Evolutionary conservation across 768 basidiomycete species (phyloP).

Genomic region (Tephrocybe sp.): DNA sequence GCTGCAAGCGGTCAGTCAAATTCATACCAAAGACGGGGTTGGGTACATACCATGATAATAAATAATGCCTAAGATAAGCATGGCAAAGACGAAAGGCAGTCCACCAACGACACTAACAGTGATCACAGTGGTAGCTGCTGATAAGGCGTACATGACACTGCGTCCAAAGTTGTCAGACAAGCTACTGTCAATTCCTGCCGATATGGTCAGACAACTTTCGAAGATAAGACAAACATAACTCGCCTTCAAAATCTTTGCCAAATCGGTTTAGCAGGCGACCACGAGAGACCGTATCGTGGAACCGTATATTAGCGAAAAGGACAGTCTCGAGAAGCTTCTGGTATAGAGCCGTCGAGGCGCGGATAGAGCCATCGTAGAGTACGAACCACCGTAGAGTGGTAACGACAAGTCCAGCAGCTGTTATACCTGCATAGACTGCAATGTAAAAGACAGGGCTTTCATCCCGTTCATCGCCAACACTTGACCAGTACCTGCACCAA

Average conservation of each 20-base stretch:
- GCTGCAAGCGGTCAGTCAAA: conserved; percentile 17
- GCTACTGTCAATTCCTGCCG: conserved; percentile 72
- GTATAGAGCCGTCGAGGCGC: conserved; percentile 76
- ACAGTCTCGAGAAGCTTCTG: conserved; percentile 73
- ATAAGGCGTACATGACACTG: conserved; percentile 69
- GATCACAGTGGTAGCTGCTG: conserved; percentile 65
- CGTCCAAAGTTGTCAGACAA: conserved; percentile 86
- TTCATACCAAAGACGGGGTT: background rate
- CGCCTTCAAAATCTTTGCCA: conserved; percentile 87
- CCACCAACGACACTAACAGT: conserved; percentile 82
- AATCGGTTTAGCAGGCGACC: conserved; percentile 82
- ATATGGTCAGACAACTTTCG: conserved; percentile 7
- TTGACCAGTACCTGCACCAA: conserved; percentile 52
- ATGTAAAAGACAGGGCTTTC: conserved; percentile 61
- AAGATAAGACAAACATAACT: conserved; percentile 15
- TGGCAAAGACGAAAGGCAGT: conserved; percentile 64
- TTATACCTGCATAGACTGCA: conserved; percentile 59
- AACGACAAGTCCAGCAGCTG: conserved; percentile 41
- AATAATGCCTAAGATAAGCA: conserved; percentile 49
- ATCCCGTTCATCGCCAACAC: conserved; percentile 31
- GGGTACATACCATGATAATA: conserved; percentile 66
- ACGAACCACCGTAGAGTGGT: conserved; percentile 66
- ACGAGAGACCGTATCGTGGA: conserved; percentile 89
- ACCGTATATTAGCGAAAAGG: conserved; percentile 84
- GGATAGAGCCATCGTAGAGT: conserved; percentile 81